A percentile compares a stretch with the other conserved stretches of the same genome.
These are phyloP conservation scores for Kalmanozyma brasiliensis DNA, from an alignment of 1,284 basidiomycete genomes.

Conservation along the genomic window DNA sequence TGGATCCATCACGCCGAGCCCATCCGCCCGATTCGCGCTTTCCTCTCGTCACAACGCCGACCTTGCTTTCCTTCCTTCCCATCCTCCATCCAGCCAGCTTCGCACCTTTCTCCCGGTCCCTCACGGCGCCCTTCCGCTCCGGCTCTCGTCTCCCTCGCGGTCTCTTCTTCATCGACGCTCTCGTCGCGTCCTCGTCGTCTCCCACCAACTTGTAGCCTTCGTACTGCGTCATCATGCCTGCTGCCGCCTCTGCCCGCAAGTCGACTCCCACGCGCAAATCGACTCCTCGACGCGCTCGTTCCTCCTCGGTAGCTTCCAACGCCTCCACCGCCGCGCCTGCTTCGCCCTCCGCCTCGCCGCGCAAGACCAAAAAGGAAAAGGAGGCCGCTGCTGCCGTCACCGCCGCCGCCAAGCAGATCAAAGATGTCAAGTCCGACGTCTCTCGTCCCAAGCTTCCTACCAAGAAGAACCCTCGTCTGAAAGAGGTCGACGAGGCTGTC, in stretches of 20 bases:
- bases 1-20: too few species aligned
- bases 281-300: slow-evolving; percentile 62
- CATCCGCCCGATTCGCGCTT: too few species aligned
- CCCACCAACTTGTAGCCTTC: slow-evolving; percentile 2
- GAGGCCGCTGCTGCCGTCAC: slow-evolving; percentile 26
- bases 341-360: slow-evolving; percentile 45
- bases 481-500: slow-evolving; percentile 56
- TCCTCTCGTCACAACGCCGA: too few species aligned
- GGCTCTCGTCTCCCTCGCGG: neutral
- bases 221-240: slow-evolving; percentile 34
- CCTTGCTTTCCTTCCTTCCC: too few species aligned
- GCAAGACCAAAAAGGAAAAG: slow-evolving; percentile 46
- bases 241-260: slow-evolving; percentile 39
- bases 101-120: too few species aligned
- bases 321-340: slow-evolving; percentile 42
- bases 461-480: slow-evolving; percentile 59
- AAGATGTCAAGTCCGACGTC: slow-evolving; percentile 33
- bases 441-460: slow-evolving; percentile 56
- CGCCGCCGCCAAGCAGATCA: slow-evolving; percentile 17
- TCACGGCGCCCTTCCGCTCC: too few species aligned
- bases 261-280: slow-evolving; percentile 50
- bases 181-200: slow-evolving; percentile 5
- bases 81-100: too few species aligned
- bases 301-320: slow-evolving; percentile 61
- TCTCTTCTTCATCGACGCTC: neutral